Conservation (phyloP, 306 rosid genomes). For the Fagus sylvatica region DNA sequence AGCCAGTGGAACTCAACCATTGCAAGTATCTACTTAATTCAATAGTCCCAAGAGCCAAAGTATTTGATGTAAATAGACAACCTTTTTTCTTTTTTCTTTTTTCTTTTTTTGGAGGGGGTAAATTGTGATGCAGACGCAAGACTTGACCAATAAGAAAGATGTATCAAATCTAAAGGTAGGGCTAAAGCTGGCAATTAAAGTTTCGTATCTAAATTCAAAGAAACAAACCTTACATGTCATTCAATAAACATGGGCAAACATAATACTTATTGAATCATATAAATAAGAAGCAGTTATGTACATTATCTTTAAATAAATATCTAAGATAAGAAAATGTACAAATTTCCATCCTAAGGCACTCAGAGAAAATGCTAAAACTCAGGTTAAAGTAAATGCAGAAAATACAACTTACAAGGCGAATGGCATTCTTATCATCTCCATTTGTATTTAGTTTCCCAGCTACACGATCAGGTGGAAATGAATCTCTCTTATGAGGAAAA, state of each 20-base stretch:
- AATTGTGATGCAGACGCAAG: not conserved
- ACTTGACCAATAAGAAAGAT: not conserved
- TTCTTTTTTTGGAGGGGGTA: not conserved
- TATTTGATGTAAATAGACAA: constrained; percentile 1
- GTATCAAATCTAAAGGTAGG: not conserved
- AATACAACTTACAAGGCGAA: constrained; percentile 68
- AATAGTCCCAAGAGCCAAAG: constrained; percentile 6
- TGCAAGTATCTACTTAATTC: not conserved
- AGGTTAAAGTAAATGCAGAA: not conserved
- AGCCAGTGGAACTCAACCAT: constrained; percentile 17
- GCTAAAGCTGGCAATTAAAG: not conserved
- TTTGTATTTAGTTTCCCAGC: constrained; percentile 52
- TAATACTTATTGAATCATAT: not conserved
- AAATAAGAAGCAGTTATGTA: not conserved
- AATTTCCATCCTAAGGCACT: constrained; percentile 11
- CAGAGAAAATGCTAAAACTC: constrained; percentile 3
- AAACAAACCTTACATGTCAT: not conserved
- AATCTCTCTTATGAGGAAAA: constrained; percentile 58
- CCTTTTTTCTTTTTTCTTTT: not conserved
- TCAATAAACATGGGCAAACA: not conserved
- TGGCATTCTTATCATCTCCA: constrained; percentile 67
- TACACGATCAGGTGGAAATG: constrained; percentile 58
- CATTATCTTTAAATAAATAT: not conserved
- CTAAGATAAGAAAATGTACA: constrained; percentile 1
- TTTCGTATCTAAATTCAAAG: not conserved